Base-by-base conservation (phyloP, 2,329 filamentous ascomycete species). In the Ophiostoma populinum region DNA sequence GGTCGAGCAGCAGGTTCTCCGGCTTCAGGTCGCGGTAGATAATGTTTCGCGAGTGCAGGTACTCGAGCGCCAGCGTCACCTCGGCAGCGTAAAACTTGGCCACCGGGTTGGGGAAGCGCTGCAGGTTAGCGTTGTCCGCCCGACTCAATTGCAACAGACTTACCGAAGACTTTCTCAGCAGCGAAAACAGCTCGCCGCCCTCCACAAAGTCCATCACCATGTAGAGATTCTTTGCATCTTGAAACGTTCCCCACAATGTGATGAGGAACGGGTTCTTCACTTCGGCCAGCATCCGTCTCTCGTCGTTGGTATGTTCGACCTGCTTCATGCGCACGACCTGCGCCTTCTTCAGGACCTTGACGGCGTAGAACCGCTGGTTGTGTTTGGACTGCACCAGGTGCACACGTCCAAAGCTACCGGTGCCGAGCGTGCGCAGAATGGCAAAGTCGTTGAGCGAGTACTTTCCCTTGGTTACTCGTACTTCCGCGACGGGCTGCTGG, bases 161-260 rank as follows among this genome's bases (percentile, higher is more conserved):
- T 67, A 70, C 71, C 69, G 87, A 76, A 65, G 87, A 95, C 58
- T 98, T 95, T 48, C 90, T 71, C 48, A 98, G 63, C 49, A 98
- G 59, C 46, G 87, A 95, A 56, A 98, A 98, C 36, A 98, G 66
- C 64, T 98, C 90, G 50, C 90, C 90, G 46, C 90, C 90, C 58
- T 98, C 90, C 36, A 98, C 87, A 62, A 98, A 98, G 57, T 98
- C 90, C 90, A 98, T 98, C 49, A 98, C 90, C 90, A 98, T 98
- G 69, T 98, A 98, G 24, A 98, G 63, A 54, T 94, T 95, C 59
- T 76, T 85, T 34, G 76, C 70, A 51, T 98, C 90, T 54, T 95
- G 87, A 56, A 95, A 98, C 8, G 90, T 98, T 39, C 90, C 90
- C 90, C 90, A 98, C 26, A 98, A 65, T 2, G 90, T 98, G 53